Base-by-base conservation (phyloP, 768 basidiomycete genomes). In the Mycena metata region DNA sequence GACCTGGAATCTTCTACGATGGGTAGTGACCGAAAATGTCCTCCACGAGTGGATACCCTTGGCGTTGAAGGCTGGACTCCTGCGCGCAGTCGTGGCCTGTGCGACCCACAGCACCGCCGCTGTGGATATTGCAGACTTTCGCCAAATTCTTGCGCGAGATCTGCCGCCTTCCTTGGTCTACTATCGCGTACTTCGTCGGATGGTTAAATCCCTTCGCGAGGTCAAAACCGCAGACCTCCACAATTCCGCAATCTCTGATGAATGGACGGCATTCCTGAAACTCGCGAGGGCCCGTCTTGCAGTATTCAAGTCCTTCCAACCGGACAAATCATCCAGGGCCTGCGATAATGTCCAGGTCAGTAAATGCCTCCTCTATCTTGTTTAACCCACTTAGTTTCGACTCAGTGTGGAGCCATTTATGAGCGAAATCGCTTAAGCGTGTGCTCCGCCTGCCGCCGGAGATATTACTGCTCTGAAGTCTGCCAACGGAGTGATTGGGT, bases 401-500 rank as follows among this genome's bases (percentile, higher is more conserved):
- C 24, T 33, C 42, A 46, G 61, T 62, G 61, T 26, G 39, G 10
- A 9, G 24, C 30, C 5, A 62, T 62, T 9, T 36, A 52, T 17
- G 7, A 52, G 3, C 19, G 39, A 17, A 24, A 30, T 9, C 33
- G 24, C 2, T 62, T 62, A 5, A 12, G 21, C 11, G 39, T 35
- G 6, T 62, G 61, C n/a, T 62, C 61, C 26, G 15, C 26, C 30
- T 52, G 61, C 11, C 51, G 42, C 3, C 50, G 46, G 17, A 16
- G 61, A 15, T 54, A 21, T 21, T 62, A 62, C 21, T 62, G 61
- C 51, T 62, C 61, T 5, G 24, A n/a, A 35, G 51, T 33, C 30
- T 62, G 61, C 15, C 61, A 54, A 26, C 50, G 41, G 11, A 54
- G 43, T 7, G 61, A 62, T 21, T 62, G 61, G 60, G 41, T 16